These are phyloP conservation scores for Paecilomyces sp. DNA, from an alignment of 2,329 filamentous ascomycete species.

Conservation along the genomic window DNA sequence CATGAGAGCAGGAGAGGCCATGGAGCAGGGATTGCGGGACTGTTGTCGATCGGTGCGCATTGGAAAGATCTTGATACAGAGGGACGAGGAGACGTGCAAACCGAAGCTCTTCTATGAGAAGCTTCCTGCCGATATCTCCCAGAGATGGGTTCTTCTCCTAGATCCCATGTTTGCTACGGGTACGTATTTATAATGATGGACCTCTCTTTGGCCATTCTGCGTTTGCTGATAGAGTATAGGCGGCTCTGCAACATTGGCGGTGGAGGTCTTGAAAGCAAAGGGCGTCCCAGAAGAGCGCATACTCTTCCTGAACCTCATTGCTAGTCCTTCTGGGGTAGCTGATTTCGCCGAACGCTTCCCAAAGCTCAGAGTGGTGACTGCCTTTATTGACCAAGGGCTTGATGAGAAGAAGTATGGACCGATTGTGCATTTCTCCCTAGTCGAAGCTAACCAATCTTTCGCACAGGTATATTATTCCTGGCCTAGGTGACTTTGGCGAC, in stretches of 20 bases:
- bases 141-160: conserved; percentile 85
- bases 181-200: conserved; percentile 26
- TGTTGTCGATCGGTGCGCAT: conserved; percentile 97
- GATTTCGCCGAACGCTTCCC: conserved; percentile 88
- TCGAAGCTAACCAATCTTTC: conserved; percentile 6
- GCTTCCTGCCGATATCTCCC: conserved; percentile 84
- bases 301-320: conserved; percentile 92
- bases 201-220: neutral
- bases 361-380: conserved; percentile 82
- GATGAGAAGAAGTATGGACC: conserved; percentile 86
- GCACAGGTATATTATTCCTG: conserved; percentile 84
- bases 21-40: conserved; percentile 94
- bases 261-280: conserved; percentile 80
- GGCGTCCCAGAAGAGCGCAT: conserved; percentile 95
- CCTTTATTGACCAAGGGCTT: conserved; percentile 92
- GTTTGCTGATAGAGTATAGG: conserved; percentile 45
- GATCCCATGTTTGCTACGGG: conserved; percentile 99
- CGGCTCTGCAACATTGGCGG: conserved; percentile 93
- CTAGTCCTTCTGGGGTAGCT: conserved; percentile 86
- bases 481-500: conserved; percentile 91
- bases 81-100: conserved; percentile 87
- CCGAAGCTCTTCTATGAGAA: conserved; percentile 98
- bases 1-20: conserved; percentile 95
- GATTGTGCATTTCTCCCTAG: conserved; percentile 2
- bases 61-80: conserved; percentile 95